These are phyloP conservation scores for Ophiostoma ips DNA, from an alignment of 2,329 filamentous ascomycete species.

Conservation along the genomic window DNA sequence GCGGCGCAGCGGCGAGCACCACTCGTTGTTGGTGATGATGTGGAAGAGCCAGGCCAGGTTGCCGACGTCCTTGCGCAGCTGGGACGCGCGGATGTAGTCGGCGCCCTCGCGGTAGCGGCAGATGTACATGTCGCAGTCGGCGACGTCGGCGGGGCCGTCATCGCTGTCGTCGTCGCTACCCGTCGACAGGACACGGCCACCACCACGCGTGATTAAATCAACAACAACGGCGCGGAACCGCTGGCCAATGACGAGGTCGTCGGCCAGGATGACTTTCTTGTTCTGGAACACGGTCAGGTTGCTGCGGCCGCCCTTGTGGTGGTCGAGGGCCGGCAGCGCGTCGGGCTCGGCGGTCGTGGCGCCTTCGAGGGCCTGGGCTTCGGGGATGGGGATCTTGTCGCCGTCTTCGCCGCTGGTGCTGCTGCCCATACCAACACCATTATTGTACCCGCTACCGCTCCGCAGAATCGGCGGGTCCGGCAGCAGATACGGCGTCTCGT, in stretches of 20 bases:
- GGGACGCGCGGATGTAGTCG: constrained; percentile 65
- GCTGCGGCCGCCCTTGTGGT: constrained; percentile 23
- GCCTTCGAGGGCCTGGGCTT: constrained; percentile 45
- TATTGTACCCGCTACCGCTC: neutral
- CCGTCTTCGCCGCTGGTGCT: constrained; percentile 23
- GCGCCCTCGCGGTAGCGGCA: constrained; percentile 75
- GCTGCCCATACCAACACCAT: neutral
- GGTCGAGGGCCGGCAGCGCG: constrained; percentile 26
- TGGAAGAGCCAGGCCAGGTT: constrained; percentile 92
- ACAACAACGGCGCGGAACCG: constrained; percentile 54
- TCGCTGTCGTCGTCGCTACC: constrained; percentile 23
- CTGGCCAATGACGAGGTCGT: constrained; percentile 56
- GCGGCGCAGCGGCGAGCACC: constrained; percentile 71
- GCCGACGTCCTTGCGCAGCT: constrained; percentile 68
- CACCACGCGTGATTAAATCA: constrained; percentile 56
- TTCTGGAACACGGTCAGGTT: constrained; percentile 62
- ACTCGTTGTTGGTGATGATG: constrained; percentile 75
- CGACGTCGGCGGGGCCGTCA: constrained; percentile 25
- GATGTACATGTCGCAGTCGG: constrained; percentile 68
- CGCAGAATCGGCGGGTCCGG: constrained; percentile 76
- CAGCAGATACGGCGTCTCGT: constrained; percentile 72
- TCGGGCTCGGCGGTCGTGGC: constrained; percentile 39
- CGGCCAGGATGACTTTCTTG: constrained; percentile 63
- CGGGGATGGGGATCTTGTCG: constrained; percentile 26
- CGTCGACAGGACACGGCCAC: constrained; percentile 55